Conservation (phyloP, 2,329 filamentous ascomycete species). For the Colletotrichum theobromicola region DNA sequence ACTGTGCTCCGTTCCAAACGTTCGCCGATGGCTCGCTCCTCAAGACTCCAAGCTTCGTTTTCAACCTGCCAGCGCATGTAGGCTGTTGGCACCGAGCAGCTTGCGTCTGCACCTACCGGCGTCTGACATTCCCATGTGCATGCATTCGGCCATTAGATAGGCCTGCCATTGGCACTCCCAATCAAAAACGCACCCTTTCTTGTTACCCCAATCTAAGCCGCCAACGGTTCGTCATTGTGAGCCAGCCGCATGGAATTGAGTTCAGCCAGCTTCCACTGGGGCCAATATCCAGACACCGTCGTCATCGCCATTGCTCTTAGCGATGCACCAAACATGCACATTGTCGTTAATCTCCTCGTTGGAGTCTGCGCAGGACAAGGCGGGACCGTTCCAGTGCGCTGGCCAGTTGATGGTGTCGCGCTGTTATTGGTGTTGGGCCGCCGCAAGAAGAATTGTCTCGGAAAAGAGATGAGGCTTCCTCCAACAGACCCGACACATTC, state of each 20-base stretch:
- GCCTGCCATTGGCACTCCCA: background rate
- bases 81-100: background rate
- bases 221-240: background rate
- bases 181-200: background rate
- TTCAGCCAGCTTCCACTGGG: background rate
- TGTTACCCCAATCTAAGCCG: background rate
- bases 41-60: background rate
- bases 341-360: background rate
- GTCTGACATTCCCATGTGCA: background rate
- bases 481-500: background rate
- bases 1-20: background rate
- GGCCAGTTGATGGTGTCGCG: background rate
- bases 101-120: slow-evolving; percentile 13
- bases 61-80: background rate
- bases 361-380: background rate
- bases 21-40: background rate
- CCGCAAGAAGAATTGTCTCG: background rate
- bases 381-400: background rate
- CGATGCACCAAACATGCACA: background rate
- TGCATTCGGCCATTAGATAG: background rate
- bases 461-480: background rate
- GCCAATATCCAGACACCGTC: background rate
- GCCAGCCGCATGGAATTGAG: background rate
- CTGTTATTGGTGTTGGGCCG: background rate
- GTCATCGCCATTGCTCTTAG: background rate